Evolutionary conservation across 139 green algal genomes (phyloP).

Genomic region (Parachlorella kessleri): DNA sequence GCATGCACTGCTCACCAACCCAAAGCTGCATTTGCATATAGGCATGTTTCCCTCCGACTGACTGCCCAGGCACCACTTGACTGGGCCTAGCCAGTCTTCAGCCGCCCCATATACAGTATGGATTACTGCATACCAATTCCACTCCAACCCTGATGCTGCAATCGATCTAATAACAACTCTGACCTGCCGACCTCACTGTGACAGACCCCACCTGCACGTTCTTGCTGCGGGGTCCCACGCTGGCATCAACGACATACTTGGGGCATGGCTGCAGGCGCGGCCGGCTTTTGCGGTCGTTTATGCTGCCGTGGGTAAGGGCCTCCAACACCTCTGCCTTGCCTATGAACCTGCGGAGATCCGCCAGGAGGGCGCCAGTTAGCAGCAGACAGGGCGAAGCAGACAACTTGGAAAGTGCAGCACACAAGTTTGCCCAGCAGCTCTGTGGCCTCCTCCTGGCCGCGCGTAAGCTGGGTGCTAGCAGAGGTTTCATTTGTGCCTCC

Average conservation of each 20-base stretch:
- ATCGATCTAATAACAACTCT: too few species aligned
- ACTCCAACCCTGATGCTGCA: too few species aligned
- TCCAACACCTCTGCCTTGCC: conserved; percentile 23
- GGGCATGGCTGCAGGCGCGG: conserved; percentile 38
- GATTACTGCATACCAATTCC: too few species aligned
- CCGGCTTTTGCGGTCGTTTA: conserved; percentile 50
- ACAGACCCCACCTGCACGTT: conserved; percentile 31
- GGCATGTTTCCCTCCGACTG: too few species aligned
- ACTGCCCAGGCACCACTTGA: too few species aligned
- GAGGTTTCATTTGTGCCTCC: too few species aligned
- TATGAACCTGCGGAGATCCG: conserved; percentile 31
- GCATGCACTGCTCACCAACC: too few species aligned
- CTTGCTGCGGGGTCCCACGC: conserved; percentile 12
- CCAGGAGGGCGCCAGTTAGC: not conserved
- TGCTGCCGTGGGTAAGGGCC: conserved; percentile 26
- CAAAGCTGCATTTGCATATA: too few species aligned
- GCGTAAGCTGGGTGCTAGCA: too few species aligned
- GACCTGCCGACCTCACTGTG: too few species aligned
- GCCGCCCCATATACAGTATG: too few species aligned
- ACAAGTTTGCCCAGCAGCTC: not conserved
- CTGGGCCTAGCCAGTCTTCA: too few species aligned
- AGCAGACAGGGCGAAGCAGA: not conserved
- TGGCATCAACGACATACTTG: conserved; percentile 52
- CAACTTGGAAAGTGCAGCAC: not conserved
- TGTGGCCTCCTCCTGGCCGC: not conserved